phyloP scores from a whole-genome alignment of 306 rosid species.

The Betula pendula region DNA sequence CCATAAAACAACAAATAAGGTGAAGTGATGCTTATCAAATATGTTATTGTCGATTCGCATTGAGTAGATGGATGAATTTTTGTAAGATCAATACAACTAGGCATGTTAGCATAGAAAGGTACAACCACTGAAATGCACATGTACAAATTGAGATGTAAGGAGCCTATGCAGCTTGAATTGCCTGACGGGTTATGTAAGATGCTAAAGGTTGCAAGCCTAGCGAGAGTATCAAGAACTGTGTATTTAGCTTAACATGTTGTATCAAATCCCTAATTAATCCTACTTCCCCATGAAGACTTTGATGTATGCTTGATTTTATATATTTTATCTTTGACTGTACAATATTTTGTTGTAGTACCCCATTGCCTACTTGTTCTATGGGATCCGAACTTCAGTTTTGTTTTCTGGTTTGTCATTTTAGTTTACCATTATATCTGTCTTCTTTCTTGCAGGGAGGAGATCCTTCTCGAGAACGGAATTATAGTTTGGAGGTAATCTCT shows the following conservation, averaged over 20 bases:
- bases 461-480: conserved; percentile 80
- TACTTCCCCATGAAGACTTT: neutral
- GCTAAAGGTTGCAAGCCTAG: neutral
- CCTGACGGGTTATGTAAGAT: neutral
- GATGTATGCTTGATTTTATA: neutral
- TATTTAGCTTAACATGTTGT: neutral
- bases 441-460: conserved; percentile 59
- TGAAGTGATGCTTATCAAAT: neutral
- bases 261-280: neutral
- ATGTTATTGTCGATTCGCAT: neutral
- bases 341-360: neutral
- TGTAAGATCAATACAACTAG: neutral
- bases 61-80: neutral
- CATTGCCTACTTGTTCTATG: neutral
- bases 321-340: neutral
- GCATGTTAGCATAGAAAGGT: neutral
- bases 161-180: neutral
- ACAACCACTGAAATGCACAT: neutral
- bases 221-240: neutral
- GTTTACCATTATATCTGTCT: neutral
- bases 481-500: conserved; percentile 58
- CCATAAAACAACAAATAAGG: neutral
- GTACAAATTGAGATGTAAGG: neutral
- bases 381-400: neutral
- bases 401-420: neutral